These are phyloP conservation scores for Amphibolis antarctica DNA, from an alignment of 106 monocot species.

Conservation along the genomic window DNA sequence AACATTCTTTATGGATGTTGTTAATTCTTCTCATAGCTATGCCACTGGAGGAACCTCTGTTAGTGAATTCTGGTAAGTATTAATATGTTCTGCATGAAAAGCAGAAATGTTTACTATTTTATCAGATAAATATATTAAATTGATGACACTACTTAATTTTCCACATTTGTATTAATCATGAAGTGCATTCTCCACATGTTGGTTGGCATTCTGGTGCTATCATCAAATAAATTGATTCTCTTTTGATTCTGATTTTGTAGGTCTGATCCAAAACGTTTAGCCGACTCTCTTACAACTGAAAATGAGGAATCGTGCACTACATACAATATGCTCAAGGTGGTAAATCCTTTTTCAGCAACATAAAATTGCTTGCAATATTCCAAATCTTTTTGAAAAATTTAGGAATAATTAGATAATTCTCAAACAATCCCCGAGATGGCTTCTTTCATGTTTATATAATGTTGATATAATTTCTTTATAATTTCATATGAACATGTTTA, in stretches of 20 bases:
- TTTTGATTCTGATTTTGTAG: conserved; percentile 23
- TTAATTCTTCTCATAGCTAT: conserved; percentile 91
- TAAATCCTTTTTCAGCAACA: conserved; percentile 5
- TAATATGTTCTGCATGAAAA: not conserved
- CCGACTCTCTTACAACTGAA: conserved; percentile 58
- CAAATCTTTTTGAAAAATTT: no score
- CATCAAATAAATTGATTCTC: not conserved
- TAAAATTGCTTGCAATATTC: not conserved
- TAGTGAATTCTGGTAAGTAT: conserved; percentile 74
- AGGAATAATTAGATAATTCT: no score
- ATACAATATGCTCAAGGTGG: conserved; percentile 99
- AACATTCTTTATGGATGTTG: conserved; percentile 69
- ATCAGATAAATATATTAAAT: no score
- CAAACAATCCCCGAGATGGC: no score
- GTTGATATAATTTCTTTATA: no score
- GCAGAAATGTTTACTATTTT: no score
- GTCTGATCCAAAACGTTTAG: conserved; percentile 71
- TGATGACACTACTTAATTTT: no score
- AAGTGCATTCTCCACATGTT: not conserved
- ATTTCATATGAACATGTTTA: no score
- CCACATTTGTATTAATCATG: no score
- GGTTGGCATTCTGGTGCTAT: not conserved
- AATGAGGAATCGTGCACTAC: conserved; percentile 92
- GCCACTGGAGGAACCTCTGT: conserved; percentile 95
- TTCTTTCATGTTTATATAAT: no score